Evolutionary conservation across 345 rosid species (phyloP), one percentile per base, ranked within the genome.

Genomic region (Salix purpurea): DNA sequence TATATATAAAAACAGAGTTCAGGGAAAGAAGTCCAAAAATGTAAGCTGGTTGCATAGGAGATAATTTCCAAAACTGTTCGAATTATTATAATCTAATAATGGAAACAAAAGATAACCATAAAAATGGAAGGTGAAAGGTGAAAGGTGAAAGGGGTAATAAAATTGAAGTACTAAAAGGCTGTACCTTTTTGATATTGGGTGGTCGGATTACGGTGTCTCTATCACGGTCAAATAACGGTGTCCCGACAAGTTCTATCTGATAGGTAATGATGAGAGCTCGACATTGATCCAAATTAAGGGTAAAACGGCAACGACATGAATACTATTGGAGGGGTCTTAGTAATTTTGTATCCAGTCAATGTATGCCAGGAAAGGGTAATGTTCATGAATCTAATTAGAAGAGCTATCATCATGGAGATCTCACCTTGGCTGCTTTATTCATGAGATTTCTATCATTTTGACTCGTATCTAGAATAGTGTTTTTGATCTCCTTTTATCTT

Each of bases 371-470:
- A 13, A 28, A 4, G 23, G n/a, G 13, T 13, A 24, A 69, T 28
- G 79, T 77, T 77, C 74, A 77, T 77, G 74, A 77, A 70, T 77
- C 79, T 62, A 50, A 62, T 70, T 70, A 56, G 36, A 67, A 37
- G 78, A 32, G 52, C 50, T 32, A 67, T 75, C 23, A 75, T 75
- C 13, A 48, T 37, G 23, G 40, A 19, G 65, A 28, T 26, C 44
- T 56, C 4, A 46, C 26, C 50, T 52, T 52, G 15, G 19, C 15
- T 42, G 56, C 72, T 23, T 69, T 69, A 1, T 19, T 12, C 46
- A 68, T 40, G 21, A 68, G 36, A 37, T 46, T 12, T 48, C 14
- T 28, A 48, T 48, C 8, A 62, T 44, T 40, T 23, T 56, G 32
- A 23, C 44, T 8, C 5, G 0, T 21, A 18, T 23, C 56, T 18